Evolutionary conservation across 768 basidiomycete species (phyloP).

Genomic region (Leccinum subgranulosum): DNA sequence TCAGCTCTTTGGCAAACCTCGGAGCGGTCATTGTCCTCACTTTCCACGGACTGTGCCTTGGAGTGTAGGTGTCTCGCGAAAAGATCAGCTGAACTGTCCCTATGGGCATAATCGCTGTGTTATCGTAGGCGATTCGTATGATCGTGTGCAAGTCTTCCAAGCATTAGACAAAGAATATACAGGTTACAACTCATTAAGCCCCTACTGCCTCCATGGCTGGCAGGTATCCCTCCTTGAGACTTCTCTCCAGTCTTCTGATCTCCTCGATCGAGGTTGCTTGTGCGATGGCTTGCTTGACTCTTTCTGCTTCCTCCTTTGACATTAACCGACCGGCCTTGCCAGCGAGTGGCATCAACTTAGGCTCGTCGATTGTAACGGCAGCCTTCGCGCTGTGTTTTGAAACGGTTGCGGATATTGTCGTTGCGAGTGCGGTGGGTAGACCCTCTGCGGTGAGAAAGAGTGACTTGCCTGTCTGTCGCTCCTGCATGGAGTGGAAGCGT

Average conservation of each 20-base stretch:
- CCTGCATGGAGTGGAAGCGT: conserved; percentile 46
- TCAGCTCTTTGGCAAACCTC: conserved; percentile 68
- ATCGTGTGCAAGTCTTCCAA: not conserved
- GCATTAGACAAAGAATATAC: conserved; percentile 32
- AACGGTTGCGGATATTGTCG: conserved; percentile 70
- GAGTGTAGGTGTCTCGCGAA: conserved; percentile 32
- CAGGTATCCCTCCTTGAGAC: conserved; percentile 79
- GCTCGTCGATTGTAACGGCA: conserved; percentile 71
- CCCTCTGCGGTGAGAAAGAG: conserved; percentile 81
- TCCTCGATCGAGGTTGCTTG: conserved; percentile 91
- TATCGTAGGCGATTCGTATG: not conserved
- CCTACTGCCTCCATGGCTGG: conserved; percentile 76
- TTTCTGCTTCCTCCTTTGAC: conserved; percentile 89
- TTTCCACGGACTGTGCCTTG: conserved; percentile 75
- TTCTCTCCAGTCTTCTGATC: conserved; percentile 78
- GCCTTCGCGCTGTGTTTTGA: conserved; percentile 64
- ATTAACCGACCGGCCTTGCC: conserved; percentile 82
- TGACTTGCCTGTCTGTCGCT: conserved; percentile 69
- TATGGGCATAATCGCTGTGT: not conserved
- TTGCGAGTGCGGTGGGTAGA: conserved; percentile 75
- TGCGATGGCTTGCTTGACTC: conserved; percentile 82
- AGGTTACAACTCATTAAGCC: conserved; percentile 47
- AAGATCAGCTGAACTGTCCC: not conserved
- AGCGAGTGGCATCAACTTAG: conserved; percentile 51
- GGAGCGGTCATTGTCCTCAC: conserved; percentile 53